Evolutionary conservation across 768 basidiomycete genomes (phyloP), one percentile per base, ranked within the genome.

Genomic region (Tephrocybe rancida): DNA sequence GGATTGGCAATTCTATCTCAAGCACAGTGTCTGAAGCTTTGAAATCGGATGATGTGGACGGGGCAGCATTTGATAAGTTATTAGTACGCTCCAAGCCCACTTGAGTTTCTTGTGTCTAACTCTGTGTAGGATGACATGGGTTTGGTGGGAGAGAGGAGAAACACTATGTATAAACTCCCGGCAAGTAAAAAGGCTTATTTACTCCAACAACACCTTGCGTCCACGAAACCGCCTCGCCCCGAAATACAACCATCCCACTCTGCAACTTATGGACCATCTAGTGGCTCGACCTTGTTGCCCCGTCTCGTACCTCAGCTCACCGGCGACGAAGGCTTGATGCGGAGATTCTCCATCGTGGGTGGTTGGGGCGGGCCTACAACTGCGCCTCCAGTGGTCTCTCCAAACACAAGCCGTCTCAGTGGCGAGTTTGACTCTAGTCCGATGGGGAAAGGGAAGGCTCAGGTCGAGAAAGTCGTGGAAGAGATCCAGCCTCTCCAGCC

Each of bases 251-350:
- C 74, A n/a, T 72, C 71, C 0, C 70, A 80, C 54, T 67, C 81
- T 44, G 73, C 73, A 11, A 83, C 85, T 0, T 83, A 81, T 62
- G 84, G 86, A 1, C 83, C 88, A 3, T 75, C 86, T 5, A 83
- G 78, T 54, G 81, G 79, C 9, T 70, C 78, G 11, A 72, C 75
- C 14, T 62, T 88, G n/a, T 65, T 90, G 3, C 85, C 88, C 44
- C 81, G 81, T 22, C 74, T 92, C 8, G 81, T 84, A 30, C 88
- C 90, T 22, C 89, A 91, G 56, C 69, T 89, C 2, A 88, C 87
- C n/a, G 88, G 90, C 8, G 87, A 88, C 55, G 70, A 76, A n/a
- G 71, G 82, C 30, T 59, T 88, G 14, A 82, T 90, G 65, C 84
- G 81, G 50, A 82, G 89, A 16, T 80, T 88, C 44, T 91, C 88